Conservation (phyloP, 2,329 filamentous ascomycete genomes). For the Westerdykella aurantiaca region DNA sequence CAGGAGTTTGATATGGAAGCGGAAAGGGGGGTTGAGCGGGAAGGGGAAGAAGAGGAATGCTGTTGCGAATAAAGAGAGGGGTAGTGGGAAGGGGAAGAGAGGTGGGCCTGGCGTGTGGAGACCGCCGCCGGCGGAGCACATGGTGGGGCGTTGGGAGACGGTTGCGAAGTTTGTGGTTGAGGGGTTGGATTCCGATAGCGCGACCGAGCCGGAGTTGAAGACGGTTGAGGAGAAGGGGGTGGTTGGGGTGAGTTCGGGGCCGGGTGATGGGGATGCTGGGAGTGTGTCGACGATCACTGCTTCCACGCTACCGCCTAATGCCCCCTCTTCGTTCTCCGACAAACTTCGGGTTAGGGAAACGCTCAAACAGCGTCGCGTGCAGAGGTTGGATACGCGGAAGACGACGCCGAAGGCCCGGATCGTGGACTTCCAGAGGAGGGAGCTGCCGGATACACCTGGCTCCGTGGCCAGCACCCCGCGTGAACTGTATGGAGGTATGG, state of each 20-base stretch:
- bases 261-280: neutral
- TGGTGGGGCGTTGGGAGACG: slow-evolving; percentile 5
- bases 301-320: neutral
- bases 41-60: slow-evolving; percentile 4
- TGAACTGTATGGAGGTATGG: slow-evolving; percentile 19
- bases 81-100: no score
- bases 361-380: slow-evolving; percentile 16
- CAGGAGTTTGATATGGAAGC: slow-evolving; percentile 4
- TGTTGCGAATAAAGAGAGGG: no score
- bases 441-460: slow-evolving; percentile 18
- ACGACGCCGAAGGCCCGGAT: neutral
- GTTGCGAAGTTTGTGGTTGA: neutral
- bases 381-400: slow-evolving; percentile 16
- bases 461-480: slow-evolving; percentile 27
- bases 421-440: slow-evolving; percentile 11
- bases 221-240: neutral
- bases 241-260: neutral
- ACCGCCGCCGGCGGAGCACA: neutral
- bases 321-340: slow-evolving; percentile 13
- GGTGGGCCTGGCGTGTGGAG: no score
- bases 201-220: neutral
- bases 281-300: neutral
- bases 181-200: neutral
- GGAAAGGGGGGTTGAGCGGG: slow-evolving; percentile 8
- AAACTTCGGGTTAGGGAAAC: slow-evolving; percentile 20